Evolutionary conservation across 768 basidiomycete genomes (phyloP).

Genomic region (Lyophyllum semitale): DNA sequence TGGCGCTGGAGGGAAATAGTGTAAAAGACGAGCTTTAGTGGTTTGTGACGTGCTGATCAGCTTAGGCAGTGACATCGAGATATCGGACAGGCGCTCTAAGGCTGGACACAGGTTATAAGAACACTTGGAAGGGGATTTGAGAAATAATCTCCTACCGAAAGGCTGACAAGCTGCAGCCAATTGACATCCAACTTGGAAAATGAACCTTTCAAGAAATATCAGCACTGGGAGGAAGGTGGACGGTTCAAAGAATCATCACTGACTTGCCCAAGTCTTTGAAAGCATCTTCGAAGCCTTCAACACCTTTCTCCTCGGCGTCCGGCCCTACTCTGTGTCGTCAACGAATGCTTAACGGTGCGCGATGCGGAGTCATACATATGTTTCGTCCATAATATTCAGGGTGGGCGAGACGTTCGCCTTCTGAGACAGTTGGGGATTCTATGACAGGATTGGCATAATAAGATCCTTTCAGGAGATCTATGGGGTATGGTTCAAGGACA

Average conservation of each 20-base stretch:
- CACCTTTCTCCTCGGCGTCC: slow-evolving; percentile 46
- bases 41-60: slow-evolving; percentile 80
- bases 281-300: slow-evolving; percentile 81
- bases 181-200: slow-evolving; percentile 81
- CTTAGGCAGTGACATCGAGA: slow-evolving; percentile 65
- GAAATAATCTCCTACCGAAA: slow-evolving; percentile 60
- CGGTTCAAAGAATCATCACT: slow-evolving; percentile 7
- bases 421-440: slow-evolving; percentile 64
- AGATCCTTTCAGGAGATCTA: slow-evolving; percentile 87
- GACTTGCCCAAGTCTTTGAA: slow-evolving; percentile 86
- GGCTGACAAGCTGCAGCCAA: slow-evolving; percentile 89
- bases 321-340: slow-evolving; percentile 54
- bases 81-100: slow-evolving; percentile 64
- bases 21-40: slow-evolving; percentile 91
- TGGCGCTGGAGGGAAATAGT: slow-evolving; percentile 83
- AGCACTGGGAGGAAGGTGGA: slow-evolving; percentile 1
- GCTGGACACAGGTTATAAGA: slow-evolving; percentile 40
- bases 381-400: slow-evolving; percentile 89
- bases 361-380: slow-evolving; percentile 61
- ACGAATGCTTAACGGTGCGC: background rate
- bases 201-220: slow-evolving; percentile 46
- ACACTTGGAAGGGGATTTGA: background rate
- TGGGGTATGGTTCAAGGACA: background rate
- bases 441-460: slow-evolving; percentile 89
- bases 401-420: slow-evolving; percentile 54